Conservation (phyloP, 441 rosid genomes). For the Arabidopsis hybrid region DNA sequence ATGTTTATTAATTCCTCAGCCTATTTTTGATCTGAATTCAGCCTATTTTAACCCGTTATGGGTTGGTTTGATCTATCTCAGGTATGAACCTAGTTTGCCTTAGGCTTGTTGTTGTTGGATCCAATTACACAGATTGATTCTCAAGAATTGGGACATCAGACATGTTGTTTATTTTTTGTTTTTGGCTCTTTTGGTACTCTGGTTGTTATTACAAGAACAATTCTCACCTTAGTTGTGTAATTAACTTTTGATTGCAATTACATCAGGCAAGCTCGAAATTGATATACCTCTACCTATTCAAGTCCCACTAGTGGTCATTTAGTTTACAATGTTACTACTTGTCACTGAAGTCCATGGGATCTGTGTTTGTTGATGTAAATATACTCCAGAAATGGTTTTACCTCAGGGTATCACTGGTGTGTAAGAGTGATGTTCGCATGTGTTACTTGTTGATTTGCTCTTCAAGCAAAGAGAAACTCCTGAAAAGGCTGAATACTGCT, state of each 20-base stretch:
- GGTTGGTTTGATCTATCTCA: constrained; percentile 19
- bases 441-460: constrained; percentile 19
- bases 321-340: not conserved
- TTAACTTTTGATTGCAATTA: constrained; percentile 20
- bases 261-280: constrained; percentile 1
- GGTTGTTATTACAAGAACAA: constrained; percentile 6
- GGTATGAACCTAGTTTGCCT: constrained; percentile 28
- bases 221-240: not conserved
- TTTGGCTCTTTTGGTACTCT: constrained; percentile 3
- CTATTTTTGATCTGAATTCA: constrained; percentile 1
- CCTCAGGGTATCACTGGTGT: constrained; percentile 11
- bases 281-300: not conserved
- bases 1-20: constrained; percentile 16
- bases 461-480: not conserved
- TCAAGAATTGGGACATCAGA: not conserved
- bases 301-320: constrained; percentile 15
- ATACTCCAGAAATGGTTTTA: not conserved
- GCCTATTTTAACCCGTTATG: not conserved
- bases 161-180: too few species aligned
- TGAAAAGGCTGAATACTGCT: not conserved
- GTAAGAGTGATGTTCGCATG: not conserved
- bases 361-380: not conserved
- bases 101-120: constrained; percentile 15
- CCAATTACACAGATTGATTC: constrained; percentile 3
- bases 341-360: not conserved